phyloP scores from a whole-genome alignment of 805 yeast genomes.

The Sungouiozyma intestinalis region DNA sequence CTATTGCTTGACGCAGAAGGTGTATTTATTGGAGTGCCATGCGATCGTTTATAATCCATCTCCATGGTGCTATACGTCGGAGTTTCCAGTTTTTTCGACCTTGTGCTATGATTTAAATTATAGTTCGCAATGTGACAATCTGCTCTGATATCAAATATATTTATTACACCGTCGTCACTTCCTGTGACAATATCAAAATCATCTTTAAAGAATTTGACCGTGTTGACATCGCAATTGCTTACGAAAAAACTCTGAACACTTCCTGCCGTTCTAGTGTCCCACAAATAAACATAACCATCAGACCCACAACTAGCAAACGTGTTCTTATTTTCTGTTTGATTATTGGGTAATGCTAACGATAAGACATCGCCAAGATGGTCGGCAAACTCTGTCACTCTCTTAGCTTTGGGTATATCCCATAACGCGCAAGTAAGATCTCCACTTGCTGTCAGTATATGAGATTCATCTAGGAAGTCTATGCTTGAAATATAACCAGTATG shows the following conservation, averaged over 20 bases:
- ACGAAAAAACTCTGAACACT: constrained; percentile 43
- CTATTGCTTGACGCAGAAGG: constrained; percentile 12
- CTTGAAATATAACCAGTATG: constrained; percentile 78
- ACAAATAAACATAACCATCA: constrained; percentile 55
- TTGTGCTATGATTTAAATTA: constrained; percentile 17
- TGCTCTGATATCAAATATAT: constrained; percentile 65
- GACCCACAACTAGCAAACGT: constrained; percentile 55
- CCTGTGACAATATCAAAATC: constrained; percentile 66
- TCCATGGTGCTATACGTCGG: constrained; percentile 15
- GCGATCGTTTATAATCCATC: constrained; percentile 13
- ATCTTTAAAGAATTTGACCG: constrained; percentile 54
- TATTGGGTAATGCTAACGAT: constrained; percentile 31
- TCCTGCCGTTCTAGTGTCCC: constrained; percentile 50
- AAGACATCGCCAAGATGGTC: constrained; percentile 71
- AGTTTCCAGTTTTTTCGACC: constrained; percentile 9
- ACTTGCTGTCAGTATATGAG: constrained; percentile 53
- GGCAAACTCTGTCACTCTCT: constrained; percentile 40
- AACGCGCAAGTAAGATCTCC: constrained; percentile 73
- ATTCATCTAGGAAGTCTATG: constrained; percentile 52
- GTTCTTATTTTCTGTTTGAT: constrained; percentile 14
- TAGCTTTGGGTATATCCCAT: constrained; percentile 69
- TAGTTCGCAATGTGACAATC: constrained; percentile 58
- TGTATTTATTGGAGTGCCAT: constrained; percentile 13
- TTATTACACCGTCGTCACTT: constrained; percentile 63
- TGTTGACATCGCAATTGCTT: constrained; percentile 54